These are phyloP conservation scores for Phytophthora pseudosyringae DNA, from an alignment of 352 stramenopile species.

Conservation along the genomic window DNA sequence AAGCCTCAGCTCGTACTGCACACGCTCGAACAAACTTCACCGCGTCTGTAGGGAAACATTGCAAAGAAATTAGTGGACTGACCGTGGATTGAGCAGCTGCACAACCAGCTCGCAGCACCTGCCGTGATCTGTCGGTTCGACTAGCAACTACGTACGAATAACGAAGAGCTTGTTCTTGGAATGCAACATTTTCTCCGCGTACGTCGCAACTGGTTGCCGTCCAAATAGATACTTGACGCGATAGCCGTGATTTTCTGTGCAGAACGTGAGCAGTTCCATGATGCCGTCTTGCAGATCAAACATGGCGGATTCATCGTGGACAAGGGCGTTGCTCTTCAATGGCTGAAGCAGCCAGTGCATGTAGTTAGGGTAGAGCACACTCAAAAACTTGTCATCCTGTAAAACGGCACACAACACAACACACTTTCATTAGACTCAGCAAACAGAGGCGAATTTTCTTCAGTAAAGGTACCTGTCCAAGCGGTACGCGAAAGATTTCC, in stretches of 20 bases:
- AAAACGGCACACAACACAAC: slow-evolving; percentile 4
- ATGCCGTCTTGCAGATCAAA: slow-evolving; percentile 86
- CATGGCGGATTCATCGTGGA: slow-evolving; percentile 51
- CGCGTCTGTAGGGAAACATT: slow-evolving; percentile 47
- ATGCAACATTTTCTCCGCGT: slow-evolving; percentile 75
- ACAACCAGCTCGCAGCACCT: slow-evolving; percentile 29
- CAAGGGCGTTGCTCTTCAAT: slow-evolving; percentile 64
- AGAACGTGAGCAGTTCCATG: slow-evolving; percentile 88
- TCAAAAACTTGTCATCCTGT: slow-evolving; percentile 89
- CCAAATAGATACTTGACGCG: slow-evolving; percentile 90
- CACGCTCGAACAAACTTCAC: slow-evolving; percentile 84
- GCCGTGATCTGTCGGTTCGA: slow-evolving; percentile 19
- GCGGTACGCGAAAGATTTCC: slow-evolving; percentile 76
- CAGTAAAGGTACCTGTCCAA: slow-evolving; percentile 56
- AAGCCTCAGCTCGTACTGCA: slow-evolving; percentile 74
- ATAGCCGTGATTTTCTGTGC: slow-evolving; percentile 84
- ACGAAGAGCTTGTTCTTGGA: slow-evolving; percentile 88
- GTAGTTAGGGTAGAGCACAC: slow-evolving; percentile 88
- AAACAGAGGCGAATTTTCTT: neutral
- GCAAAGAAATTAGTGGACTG: neutral
- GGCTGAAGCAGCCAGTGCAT: slow-evolving; percentile 87
- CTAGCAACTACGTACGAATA: slow-evolving; percentile 64
- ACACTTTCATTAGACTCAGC: neutral
- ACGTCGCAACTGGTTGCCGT: slow-evolving; percentile 75
- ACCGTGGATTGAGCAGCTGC: neutral